A percentile compares a stretch with the other conserved stretches of the same genome.
phyloP scores from a whole-genome alignment of 2,329 filamentous ascomycete species.

The Cladosporium colombiae region DNA sequence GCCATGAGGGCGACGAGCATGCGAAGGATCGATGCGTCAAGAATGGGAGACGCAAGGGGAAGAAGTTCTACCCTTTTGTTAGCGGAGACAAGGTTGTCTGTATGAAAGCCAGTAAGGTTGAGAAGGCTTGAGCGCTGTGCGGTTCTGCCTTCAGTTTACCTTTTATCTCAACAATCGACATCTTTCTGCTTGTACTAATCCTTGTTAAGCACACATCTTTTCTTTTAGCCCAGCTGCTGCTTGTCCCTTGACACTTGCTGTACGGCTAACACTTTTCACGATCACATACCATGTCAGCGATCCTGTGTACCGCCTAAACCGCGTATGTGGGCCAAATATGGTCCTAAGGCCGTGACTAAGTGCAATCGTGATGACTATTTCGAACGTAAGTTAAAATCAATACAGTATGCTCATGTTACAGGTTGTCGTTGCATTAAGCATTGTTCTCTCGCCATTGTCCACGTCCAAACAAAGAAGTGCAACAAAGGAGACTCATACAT shows the following conservation, averaged over 20 bases:
- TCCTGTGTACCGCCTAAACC: no score
- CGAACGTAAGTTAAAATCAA: neutral
- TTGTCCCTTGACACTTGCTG: neutral
- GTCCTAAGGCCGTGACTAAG: no score
- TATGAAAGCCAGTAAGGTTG: neutral
- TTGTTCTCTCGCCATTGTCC: neutral
- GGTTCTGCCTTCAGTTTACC: neutral
- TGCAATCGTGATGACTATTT: no score
- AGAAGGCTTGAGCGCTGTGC: neutral
- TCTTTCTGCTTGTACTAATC: neutral
- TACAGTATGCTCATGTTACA: neutral
- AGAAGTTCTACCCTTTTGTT: neutral
- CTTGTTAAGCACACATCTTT: neutral
- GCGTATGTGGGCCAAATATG: no score
- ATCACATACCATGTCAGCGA: no score
- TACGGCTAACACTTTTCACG: no score
- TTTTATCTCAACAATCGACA: neutral
- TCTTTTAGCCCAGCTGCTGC: neutral
- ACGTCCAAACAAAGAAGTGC: neutral
- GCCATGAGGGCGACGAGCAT: neutral
- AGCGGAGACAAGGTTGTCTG: neutral
- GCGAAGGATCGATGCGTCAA: neutral
- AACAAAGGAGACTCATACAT: neutral
- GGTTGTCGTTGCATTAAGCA: neutral
- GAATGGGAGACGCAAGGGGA: neutral